These are phyloP conservation scores for Peltaster fructicola DNA, from an alignment of 2,329 filamentous ascomycete genomes.

Conservation along the genomic window DNA sequence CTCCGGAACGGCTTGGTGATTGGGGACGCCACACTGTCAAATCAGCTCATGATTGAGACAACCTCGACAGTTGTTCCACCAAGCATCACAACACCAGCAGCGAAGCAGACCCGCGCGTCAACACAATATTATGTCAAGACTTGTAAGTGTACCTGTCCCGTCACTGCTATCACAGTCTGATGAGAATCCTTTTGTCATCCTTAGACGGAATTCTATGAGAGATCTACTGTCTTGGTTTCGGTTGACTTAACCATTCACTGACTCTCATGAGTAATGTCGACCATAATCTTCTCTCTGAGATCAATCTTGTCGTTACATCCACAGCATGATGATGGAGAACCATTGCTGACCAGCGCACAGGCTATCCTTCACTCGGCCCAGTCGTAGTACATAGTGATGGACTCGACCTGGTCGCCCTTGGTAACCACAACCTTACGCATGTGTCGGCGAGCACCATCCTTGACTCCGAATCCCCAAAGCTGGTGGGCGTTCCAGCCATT, in stretches of 20 bases:
- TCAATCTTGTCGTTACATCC: not conserved
- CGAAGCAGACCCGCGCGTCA: no score
- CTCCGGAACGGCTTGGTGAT: no score
- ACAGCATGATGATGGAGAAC: not conserved
- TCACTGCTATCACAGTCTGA: no score
- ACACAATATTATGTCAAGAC: no score
- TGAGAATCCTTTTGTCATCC: conserved; percentile 21
- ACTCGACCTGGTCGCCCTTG: conserved; percentile 22
- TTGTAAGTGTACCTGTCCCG: no score
- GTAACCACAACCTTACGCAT: conserved; percentile 20
- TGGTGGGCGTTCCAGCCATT: conserved; percentile 38
- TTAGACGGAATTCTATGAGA: conserved; percentile 18
- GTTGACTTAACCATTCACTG: conserved; percentile 1
- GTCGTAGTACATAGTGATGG: conserved; percentile 27
- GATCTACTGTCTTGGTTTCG: not conserved
- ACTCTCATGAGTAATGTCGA: conserved; percentile 13
- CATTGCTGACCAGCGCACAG: not conserved
- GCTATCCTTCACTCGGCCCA: conserved; percentile 9
- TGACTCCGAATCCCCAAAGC: conserved; percentile 30
- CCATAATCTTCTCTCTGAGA: conserved; percentile 22
- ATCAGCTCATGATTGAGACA: no score
- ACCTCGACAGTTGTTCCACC: no score
- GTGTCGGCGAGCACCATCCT: conserved; percentile 25
- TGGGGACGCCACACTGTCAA: no score
- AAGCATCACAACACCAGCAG: no score